Conservation (phyloP, 345 rosid species). For the Eutrema japonicum region DNA sequence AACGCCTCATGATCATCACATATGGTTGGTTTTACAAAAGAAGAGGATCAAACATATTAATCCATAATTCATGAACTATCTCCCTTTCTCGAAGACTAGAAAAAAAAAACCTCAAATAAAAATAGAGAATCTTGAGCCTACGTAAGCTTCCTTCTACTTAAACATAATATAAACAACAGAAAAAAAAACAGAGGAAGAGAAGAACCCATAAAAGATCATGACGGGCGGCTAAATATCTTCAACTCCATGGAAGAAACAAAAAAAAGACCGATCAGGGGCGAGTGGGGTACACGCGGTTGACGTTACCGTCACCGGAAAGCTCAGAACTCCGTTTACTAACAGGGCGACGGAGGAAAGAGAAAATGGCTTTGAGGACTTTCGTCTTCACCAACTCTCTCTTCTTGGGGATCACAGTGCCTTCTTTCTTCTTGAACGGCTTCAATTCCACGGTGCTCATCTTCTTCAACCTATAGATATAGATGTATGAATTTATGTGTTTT, state of each 20-base stretch:
- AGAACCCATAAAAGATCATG: conserved; percentile 28
- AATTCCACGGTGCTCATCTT: conserved; percentile 11
- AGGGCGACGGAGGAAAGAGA: conserved; percentile 20
- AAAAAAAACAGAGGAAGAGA: conserved; percentile 10
- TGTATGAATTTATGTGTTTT: conserved; percentile 6
- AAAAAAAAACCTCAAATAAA: neutral
- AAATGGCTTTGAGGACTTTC: conserved; percentile 39
- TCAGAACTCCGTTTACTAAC: conserved; percentile 7
- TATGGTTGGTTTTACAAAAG: neutral
- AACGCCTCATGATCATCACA: conserved; percentile 15
- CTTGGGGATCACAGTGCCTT: conserved; percentile 50
- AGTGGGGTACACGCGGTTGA: conserved; percentile 31
- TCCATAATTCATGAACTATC: neutral
- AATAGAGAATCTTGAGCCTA: neutral
- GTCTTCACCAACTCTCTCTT: conserved; percentile 54
- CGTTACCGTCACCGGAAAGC: conserved; percentile 8
- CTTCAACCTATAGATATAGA: neutral
- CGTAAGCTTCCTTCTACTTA: conserved; percentile 5
- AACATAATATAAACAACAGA: neutral
- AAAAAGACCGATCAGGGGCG: conserved; percentile 2
- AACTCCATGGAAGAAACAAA: neutral
- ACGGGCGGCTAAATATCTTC: conserved; percentile 14
- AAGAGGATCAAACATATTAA: conserved; percentile 3
- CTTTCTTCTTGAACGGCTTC: conserved; percentile 46
- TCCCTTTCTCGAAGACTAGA: neutral